A percentile compares a stretch with the other conserved stretches of the same genome.
Conservation (phyloP, 768 basidiomycete genomes). For the Auricularia sp. region DNA sequence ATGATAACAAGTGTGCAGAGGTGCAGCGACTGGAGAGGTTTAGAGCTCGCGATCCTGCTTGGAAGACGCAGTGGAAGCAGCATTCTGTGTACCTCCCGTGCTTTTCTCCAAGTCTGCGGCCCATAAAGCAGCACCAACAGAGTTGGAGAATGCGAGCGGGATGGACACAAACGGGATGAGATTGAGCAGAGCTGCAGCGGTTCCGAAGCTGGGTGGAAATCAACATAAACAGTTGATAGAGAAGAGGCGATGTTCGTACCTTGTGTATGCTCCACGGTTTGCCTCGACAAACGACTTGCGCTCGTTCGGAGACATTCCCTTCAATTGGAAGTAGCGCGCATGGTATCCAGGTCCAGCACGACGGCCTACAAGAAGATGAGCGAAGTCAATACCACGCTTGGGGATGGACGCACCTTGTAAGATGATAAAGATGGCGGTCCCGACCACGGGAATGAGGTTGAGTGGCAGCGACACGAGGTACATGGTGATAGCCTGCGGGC, state of each 20-base stretch:
- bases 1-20: too few relatives aligned
- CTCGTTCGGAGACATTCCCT: constrained; percentile 37
- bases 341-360: constrained; percentile 50
- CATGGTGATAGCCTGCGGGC: constrained; percentile 36
- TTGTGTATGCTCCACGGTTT: constrained; percentile 51
- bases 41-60: too few relatives aligned
- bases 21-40: too few relatives aligned
- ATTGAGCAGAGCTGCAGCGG: constrained; percentile 46
- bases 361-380: constrained; percentile 18
- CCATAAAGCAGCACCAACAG: constrained; percentile 66
- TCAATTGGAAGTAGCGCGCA: constrained; percentile 60
- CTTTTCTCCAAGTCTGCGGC: constrained; percentile 51
- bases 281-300: constrained; percentile 37
- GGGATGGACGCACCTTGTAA: constrained; percentile 26
- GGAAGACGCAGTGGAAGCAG: too few relatives aligned
- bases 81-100: too few relatives aligned
- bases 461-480: constrained; percentile 59
- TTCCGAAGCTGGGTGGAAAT: constrained; percentile 38
- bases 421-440: constrained; percentile 51
- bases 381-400: not conserved
- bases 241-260: constrained; percentile 28
- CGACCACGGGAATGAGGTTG: constrained; percentile 57
- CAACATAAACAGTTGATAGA: not conserved
- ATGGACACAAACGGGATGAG: constrained; percentile 53
- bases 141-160: constrained; percentile 50